phyloP scores from a whole-genome alignment of 2,329 filamentous ascomycete genomes.

The Venturia pyrina region DNA sequence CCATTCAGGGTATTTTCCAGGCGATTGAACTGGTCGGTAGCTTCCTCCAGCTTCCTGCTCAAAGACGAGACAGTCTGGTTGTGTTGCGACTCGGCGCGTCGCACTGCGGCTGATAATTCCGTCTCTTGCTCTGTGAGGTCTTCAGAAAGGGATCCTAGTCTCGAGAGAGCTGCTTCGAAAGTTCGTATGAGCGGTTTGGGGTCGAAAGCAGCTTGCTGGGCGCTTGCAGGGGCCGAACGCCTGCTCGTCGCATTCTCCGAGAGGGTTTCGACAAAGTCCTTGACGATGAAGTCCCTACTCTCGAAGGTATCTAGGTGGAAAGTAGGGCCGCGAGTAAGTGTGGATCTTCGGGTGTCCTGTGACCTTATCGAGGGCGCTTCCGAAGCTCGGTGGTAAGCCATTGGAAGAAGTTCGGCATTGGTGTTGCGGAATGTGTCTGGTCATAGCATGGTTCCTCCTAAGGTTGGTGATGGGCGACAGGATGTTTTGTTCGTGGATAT shows the following conservation, averaged over 20 bases:
- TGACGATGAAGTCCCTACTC: conserved; percentile 79
- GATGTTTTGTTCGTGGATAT: neutral
- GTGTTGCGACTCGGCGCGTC: conserved; percentile 71
- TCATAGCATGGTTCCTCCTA: neutral
- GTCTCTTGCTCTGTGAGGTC: conserved; percentile 86
- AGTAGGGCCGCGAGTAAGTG: conserved; percentile 49
- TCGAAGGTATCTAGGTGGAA: conserved; percentile 74
- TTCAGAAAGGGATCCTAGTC: conserved; percentile 61
- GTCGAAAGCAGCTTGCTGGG: conserved; percentile 58
- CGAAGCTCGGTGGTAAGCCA: conserved; percentile 3
- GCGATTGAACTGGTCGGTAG: conserved; percentile 83
- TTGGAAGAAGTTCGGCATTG: neutral
- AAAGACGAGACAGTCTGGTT: conserved; percentile 7
- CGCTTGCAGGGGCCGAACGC: conserved; percentile 49
- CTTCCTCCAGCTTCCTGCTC: conserved; percentile 66
- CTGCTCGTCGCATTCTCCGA: conserved; percentile 78
- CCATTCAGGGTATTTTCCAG: conserved; percentile 71
- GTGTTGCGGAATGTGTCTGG: neutral
- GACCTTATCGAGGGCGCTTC: neutral
- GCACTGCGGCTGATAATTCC: conserved; percentile 79
- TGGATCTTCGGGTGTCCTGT: neutral
- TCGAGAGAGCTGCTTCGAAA: conserved; percentile 69
- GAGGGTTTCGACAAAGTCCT: conserved; percentile 91
- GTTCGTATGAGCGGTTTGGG: conserved; percentile 93
- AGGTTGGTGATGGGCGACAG: too few species aligned